These are phyloP conservation scores for Aristolochia fimbriata DNA, from an alignment of 164 flowering plant species.

Conservation along the genomic window DNA sequence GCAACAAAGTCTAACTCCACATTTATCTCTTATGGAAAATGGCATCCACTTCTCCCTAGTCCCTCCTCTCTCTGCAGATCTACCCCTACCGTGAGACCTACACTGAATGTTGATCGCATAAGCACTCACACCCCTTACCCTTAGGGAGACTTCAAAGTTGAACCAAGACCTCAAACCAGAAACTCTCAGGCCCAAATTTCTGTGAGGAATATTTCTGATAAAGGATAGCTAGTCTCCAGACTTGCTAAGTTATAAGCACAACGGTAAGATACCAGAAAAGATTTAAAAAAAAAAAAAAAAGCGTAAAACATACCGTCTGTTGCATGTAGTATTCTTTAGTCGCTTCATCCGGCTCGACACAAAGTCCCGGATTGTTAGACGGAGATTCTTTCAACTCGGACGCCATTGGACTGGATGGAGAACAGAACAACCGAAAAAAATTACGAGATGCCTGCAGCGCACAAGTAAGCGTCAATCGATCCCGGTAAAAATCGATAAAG, in stretches of 20 bases:
- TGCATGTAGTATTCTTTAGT: conserved; percentile 89
- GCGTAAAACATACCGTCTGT: conserved; percentile 52
- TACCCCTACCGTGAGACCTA: too few relatives aligned
- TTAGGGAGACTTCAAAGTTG: neutral
- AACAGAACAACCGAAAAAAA: conserved; percentile 8
- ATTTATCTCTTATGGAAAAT: too few relatives aligned
- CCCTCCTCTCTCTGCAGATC: too few relatives aligned
- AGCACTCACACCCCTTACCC: too few relatives aligned
- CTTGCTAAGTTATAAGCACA: too few relatives aligned
- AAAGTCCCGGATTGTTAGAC: conserved; percentile 79
- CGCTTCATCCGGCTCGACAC: conserved; percentile 53
- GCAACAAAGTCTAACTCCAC: too few relatives aligned
- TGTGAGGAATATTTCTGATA: neutral
- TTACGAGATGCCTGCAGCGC: neutral
- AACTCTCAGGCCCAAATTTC: neutral
- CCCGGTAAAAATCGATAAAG: neutral
- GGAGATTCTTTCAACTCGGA: conserved; percentile 68
- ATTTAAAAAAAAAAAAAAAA: too few relatives aligned
- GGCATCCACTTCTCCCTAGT: too few relatives aligned
- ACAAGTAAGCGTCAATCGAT: neutral
- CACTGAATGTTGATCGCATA: too few relatives aligned
- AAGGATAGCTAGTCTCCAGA: neutral
- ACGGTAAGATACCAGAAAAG: neutral
- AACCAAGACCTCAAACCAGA: neutral
- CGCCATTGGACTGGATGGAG: conserved; percentile 41